phyloP scores from a whole-genome alignment of 352 stramenopile genomes.

The Phytopythium chamaehyphon region DNA sequence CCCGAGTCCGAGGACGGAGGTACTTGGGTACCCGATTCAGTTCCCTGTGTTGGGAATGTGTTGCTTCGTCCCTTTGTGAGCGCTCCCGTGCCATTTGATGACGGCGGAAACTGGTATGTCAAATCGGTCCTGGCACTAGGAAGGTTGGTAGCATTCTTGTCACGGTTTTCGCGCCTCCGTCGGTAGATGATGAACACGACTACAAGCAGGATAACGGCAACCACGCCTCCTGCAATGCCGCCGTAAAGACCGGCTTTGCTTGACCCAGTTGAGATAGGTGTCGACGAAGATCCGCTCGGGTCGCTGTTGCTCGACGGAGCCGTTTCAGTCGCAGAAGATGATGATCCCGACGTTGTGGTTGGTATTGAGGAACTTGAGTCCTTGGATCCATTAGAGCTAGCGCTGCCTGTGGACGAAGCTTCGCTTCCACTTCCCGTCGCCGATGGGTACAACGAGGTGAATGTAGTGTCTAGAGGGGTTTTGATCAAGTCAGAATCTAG shows the following conservation, averaged over 20 bases:
- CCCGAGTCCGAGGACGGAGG: conserved; percentile 12
- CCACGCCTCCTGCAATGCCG: conserved; percentile 13
- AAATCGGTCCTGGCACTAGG: neutral
- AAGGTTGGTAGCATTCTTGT: neutral
- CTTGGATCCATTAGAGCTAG: conserved; percentile 11
- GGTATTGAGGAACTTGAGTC: conserved; percentile 7
- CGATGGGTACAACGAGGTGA: conserved; percentile 22
- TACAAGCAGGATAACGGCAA: conserved; percentile 13
- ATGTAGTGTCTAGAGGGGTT: conserved; percentile 14
- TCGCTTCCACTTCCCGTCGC: neutral
- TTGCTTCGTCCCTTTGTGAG: neutral
- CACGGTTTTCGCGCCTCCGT: conserved; percentile 7
- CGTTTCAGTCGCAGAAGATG: neutral
- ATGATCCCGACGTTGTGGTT: conserved; percentile 4
- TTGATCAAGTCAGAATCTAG: neutral
- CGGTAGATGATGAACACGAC: conserved; percentile 24
- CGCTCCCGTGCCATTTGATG: neutral
- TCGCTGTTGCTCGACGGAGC: conserved; percentile 3
- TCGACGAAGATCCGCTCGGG: conserved; percentile 8
- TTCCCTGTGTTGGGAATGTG: neutral
- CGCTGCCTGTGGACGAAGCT: neutral
- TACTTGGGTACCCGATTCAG: conserved; percentile 9
- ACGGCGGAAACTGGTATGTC: conserved; percentile 1
- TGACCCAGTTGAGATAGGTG: conserved; percentile 7
- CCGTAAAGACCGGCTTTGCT: conserved; percentile 16